These are phyloP conservation scores for Rhodotorula sp. DNA, from an alignment of 1,284 basidiomycete species.

Conservation along the genomic window DNA sequence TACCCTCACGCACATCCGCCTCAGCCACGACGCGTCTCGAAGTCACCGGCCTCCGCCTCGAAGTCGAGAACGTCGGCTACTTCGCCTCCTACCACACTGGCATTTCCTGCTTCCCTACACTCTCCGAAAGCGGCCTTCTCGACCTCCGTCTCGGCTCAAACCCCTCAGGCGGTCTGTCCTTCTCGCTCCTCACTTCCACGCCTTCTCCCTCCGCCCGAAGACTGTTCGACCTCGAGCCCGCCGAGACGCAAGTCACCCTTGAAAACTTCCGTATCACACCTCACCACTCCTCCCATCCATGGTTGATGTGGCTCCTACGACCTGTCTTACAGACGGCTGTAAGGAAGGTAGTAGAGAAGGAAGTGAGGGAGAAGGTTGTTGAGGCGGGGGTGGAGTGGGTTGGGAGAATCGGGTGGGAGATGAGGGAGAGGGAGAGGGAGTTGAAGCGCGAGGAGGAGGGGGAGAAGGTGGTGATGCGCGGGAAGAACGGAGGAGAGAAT, in stretches of 20 bases:
- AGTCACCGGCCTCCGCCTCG: conserved; percentile 28
- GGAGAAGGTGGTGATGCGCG: neutral
- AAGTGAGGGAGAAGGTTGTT: conserved; percentile 13
- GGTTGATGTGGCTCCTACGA: conserved; percentile 14
- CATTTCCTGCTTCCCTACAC: conserved; percentile 36
- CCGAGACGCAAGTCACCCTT: conserved; percentile 3
- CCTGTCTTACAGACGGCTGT: conserved; percentile 12
- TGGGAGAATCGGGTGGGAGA: conserved; percentile 4
- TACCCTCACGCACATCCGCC: neutral
- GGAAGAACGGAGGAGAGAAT: neutral
- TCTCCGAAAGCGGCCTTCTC: conserved; percentile 51
- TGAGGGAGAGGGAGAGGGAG: neutral
- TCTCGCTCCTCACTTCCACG: neutral
- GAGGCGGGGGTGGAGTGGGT: conserved; percentile 6
- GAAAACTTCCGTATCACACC: conserved; percentile 10
- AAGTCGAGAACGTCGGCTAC: conserved; percentile 53
- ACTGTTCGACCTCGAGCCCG: neutral
- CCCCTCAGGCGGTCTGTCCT: neutral
- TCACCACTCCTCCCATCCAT: conserved; percentile 19
- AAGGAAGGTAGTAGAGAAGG: conserved; percentile 12
- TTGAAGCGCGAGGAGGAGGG: neutral
- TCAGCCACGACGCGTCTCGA: conserved; percentile 9
- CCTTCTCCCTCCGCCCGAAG: neutral
- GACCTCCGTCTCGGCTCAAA: conserved; percentile 50
- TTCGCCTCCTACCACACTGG: conserved; percentile 46